Conservation (phyloP, 2,329 filamentous ascomycete genomes). For the Diaporthe batatas region DNA sequence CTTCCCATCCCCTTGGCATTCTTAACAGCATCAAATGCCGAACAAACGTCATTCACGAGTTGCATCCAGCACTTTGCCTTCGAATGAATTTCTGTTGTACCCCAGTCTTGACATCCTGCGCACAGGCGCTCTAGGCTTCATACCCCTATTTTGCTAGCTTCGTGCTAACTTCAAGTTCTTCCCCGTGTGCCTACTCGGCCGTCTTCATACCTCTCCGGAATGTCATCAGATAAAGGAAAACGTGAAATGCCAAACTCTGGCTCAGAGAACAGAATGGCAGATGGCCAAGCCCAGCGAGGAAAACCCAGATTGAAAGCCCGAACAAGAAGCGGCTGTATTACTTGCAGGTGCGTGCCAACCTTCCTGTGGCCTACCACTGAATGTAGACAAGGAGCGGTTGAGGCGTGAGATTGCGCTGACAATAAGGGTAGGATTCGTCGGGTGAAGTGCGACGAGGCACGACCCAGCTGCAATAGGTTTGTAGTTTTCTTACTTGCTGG, state of each 20-base stretch:
- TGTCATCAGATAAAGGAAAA: background rate
- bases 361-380: background rate
- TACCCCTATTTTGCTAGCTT: background rate
- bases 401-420: background rate
- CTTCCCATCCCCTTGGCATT: too few species aligned
- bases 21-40: background rate
- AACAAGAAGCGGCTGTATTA: slow-evolving; percentile 46
- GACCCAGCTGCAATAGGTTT: slow-evolving; percentile 50
- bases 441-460: slow-evolving; percentile 53
- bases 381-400: background rate
- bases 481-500: background rate
- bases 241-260: background rate
- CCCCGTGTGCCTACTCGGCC: background rate
- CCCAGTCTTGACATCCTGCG: background rate
- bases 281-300: background rate
- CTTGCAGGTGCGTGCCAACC: slow-evolving; percentile 44
- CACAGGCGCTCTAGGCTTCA: background rate
- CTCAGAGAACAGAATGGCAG: background rate
- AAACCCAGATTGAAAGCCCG: slow-evolving; percentile 1
- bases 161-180: background rate
- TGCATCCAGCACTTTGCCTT: background rate
- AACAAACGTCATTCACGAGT: background rate
- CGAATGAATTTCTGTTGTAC: background rate
- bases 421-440: slow-evolving; percentile 50
- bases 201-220: background rate